Conservation (phyloP, 257 asterid genomes). For the Parsonsia alboflavescens region DNA sequence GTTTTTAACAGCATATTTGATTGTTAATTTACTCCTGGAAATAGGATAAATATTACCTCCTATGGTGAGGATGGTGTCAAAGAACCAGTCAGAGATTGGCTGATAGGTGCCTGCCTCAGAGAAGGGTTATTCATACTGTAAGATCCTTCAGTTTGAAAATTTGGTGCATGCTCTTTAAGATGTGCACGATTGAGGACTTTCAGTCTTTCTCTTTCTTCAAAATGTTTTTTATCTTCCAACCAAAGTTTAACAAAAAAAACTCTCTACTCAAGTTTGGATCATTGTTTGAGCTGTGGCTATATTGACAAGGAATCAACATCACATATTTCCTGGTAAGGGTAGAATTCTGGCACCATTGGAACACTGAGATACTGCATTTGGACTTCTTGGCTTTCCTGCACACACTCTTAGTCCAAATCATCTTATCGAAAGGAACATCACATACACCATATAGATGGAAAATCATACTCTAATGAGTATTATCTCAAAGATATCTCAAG, state of each 20-base stretch:
- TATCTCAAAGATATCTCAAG: not conserved
- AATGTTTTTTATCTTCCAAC: slow-evolving; percentile 44
- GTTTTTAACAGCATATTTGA: not conserved
- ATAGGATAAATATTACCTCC: slow-evolving; percentile 51
- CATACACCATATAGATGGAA: no score
- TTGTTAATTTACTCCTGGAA: not conserved
- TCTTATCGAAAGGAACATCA: not conserved
- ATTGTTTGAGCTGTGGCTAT: slow-evolving; percentile 30
- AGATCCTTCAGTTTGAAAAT: slow-evolving; percentile 39
- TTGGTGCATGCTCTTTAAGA: slow-evolving; percentile 29
- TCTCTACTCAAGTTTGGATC: slow-evolving; percentile 64
- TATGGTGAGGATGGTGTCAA: slow-evolving; percentile 65
- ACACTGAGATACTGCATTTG: not conserved
- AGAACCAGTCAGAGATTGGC: slow-evolving; percentile 78
- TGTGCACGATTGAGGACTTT: slow-evolving; percentile 28
- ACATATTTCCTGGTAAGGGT: slow-evolving; percentile 13
- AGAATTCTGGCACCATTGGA: not conserved
- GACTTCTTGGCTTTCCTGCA: not conserved
- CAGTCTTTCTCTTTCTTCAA: slow-evolving; percentile 27
- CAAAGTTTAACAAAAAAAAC: slow-evolving; percentile 70
- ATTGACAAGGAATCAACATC: slow-evolving; percentile 30
- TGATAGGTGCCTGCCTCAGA: slow-evolving; percentile 66
- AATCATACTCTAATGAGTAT: not conserved
- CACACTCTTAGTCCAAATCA: not conserved
- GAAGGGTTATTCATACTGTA: slow-evolving; percentile 34